Evolutionary conservation across 306 rosid genomes (phyloP).

Genomic region (Vigna unguiculata): DNA sequence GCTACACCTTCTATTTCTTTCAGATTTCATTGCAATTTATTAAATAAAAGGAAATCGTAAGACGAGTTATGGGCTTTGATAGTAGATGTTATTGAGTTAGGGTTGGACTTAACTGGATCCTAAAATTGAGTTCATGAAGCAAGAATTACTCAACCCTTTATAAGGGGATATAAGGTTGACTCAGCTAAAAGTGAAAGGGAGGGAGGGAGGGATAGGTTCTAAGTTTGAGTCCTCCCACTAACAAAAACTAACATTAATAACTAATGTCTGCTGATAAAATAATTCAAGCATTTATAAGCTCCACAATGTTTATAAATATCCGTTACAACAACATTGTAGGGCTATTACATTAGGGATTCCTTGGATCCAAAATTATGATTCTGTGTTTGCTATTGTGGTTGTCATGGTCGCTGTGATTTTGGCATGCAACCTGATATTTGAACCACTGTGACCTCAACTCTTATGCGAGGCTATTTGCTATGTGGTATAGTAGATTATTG

Average conservation of each 20-base stretch:
- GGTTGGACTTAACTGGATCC: background rate
- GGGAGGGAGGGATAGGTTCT: too few relatives aligned
- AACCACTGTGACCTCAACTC: background rate
- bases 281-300: background rate
- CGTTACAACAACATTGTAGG: background rate
- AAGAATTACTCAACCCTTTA: background rate
- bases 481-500: background rate
- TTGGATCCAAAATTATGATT: background rate
- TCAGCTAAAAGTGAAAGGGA: too few relatives aligned
- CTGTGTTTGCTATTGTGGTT: background rate
- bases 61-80: slow-evolving; percentile 17
- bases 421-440: background rate
- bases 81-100: background rate
- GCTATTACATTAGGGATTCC: background rate
- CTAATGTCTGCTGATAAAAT: too few relatives aligned
- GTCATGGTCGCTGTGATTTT: background rate
- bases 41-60: background rate
- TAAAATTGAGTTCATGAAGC: background rate
- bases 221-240: too few relatives aligned
- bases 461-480: background rate
- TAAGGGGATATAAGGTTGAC: background rate
- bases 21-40: slow-evolving; percentile 21
- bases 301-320: background rate
- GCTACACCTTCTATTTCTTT: slow-evolving; percentile 23
- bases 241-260: too few relatives aligned